A percentile compares a stretch with the other conserved stretches of the same genome.
Evolutionary conservation across 148 eudicot species (phyloP).

Genomic region (Polygonum maritimum): DNA sequence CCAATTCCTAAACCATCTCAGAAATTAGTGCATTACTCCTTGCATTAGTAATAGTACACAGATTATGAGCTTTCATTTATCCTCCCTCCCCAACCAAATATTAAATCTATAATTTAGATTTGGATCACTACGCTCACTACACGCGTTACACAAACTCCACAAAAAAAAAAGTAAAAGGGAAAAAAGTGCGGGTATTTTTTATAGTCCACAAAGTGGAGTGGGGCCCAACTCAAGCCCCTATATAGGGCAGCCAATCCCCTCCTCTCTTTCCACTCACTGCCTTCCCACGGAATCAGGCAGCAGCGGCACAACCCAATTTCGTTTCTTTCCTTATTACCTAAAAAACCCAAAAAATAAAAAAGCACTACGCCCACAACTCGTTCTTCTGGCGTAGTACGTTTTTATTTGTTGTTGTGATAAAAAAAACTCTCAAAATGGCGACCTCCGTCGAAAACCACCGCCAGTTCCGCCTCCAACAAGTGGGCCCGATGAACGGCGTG

Average conservation of each 20-base stretch:
- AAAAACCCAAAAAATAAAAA: background rate
- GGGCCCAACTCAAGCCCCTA: background rate
- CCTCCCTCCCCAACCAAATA: too few species aligned
- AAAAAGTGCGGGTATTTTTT: background rate
- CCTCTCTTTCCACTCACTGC: background rate
- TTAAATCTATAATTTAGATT: too few species aligned
- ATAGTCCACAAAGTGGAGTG: background rate
- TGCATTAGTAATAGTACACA: too few species aligned
- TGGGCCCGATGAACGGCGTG: constrained; percentile 21
- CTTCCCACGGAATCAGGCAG: background rate
- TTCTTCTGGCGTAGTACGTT: too few species aligned
- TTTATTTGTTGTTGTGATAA: too few species aligned
- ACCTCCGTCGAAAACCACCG: constrained; percentile 64
- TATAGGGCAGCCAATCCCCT: background rate
- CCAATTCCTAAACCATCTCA: too few species aligned
- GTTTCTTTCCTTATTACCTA: background rate
- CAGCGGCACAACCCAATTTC: background rate
- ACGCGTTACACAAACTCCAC: too few species aligned
- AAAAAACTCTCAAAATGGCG: constrained; percentile 33
- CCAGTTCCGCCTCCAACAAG: constrained; percentile 38
- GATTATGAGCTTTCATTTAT: too few species aligned
- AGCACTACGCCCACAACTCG: background rate
- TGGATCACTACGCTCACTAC: too few species aligned
- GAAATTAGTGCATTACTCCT: too few species aligned
- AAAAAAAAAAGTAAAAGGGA: background rate